Percentiles rank a stretch among this genome's conserved stretches.
These are phyloP conservation scores for Panicum miliaceum DNA, from an alignment of 176 grass and related monocot species.

Conservation along the genomic window DNA sequence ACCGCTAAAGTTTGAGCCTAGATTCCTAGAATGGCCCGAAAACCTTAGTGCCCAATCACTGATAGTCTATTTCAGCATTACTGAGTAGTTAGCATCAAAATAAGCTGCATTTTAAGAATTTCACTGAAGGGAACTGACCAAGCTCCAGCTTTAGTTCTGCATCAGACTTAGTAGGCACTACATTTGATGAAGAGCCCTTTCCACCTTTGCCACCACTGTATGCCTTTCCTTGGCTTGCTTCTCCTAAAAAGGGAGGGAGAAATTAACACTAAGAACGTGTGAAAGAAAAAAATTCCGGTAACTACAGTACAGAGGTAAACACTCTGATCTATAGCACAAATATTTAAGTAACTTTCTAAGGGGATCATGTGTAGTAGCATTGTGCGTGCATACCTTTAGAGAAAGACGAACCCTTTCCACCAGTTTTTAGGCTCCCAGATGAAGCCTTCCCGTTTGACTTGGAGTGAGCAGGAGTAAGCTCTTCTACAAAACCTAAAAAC, in stretches of 20 bases:
- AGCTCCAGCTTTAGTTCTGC: constrained; percentile 79
- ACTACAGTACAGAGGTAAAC: constrained; percentile 21
- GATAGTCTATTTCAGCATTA: constrained; percentile 7
- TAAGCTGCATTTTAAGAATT: constrained; percentile 28
- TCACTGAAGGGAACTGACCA: constrained; percentile 53
- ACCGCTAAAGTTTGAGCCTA: background rate
- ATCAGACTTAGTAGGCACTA: constrained; percentile 67
- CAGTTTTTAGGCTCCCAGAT: constrained; percentile 51
- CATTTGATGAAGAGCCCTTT: constrained; percentile 61
- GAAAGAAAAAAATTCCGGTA: constrained; percentile 28
- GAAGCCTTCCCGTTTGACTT: constrained; percentile 70
- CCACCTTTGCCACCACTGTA: constrained; percentile 62
- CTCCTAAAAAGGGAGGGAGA: constrained; percentile 37
- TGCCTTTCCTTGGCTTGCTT: constrained; percentile 52
- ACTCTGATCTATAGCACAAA: background rate
- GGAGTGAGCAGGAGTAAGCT: constrained; percentile 31
- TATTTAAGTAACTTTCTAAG: constrained; percentile 36
- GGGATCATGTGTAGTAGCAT: constrained; percentile 19
- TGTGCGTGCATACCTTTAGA: constrained; percentile 53
- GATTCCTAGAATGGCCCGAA: background rate
- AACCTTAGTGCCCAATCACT: background rate
- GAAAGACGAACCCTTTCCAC: constrained; percentile 48
- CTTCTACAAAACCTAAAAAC: constrained; percentile 72
- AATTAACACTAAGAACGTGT: constrained; percentile 17
- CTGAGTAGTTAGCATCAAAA: constrained; percentile 7